phyloP scores from a whole-genome alignment of 1,284 basidiomycete genomes.

The Pseudozyma tsukubaensis region DNA sequence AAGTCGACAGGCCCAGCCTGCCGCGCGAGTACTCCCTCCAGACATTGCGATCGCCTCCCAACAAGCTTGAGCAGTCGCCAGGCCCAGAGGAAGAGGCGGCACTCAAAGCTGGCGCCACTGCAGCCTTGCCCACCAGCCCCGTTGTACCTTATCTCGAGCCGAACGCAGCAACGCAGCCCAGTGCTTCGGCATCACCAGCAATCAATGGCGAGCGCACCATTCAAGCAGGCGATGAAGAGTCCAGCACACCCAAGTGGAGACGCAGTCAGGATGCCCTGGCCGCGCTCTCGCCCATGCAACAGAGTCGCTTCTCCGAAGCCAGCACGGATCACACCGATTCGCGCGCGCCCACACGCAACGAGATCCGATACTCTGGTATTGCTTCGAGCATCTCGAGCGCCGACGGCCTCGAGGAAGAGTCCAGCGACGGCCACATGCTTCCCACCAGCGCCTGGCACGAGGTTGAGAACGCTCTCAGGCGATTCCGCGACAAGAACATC shows the following conservation, averaged over 20 bases:
- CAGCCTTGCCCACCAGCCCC: conserved; percentile 17
- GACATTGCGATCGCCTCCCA: conserved; percentile 31
- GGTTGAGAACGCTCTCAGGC: conserved; percentile 53
- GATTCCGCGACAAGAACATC: conserved; percentile 47
- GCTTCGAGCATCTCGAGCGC: conserved; percentile 38
- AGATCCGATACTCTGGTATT: conserved; percentile 33
- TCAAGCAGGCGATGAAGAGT: conserved; percentile 16
- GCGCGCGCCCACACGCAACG: conserved; percentile 41
- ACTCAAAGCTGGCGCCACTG: conserved; percentile 31
- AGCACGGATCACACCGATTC: conserved; percentile 48
- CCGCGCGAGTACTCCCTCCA: conserved; percentile 35
- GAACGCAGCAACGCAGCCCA: not conserved
- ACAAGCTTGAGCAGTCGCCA: conserved; percentile 36
- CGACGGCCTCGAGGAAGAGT: conserved; percentile 42
- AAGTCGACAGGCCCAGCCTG: conserved; percentile 10
- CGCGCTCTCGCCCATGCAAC: conserved; percentile 32
- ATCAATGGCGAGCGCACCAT: conserved; percentile 33
- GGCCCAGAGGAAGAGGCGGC: conserved; percentile 36
- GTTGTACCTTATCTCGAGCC: not conserved
- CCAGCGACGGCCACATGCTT: conserved; percentile 50
- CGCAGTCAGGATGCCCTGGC: conserved; percentile 26
- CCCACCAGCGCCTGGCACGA: conserved; percentile 62
- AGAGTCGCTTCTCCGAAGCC: conserved; percentile 52
- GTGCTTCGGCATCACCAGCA: conserved; percentile 4
- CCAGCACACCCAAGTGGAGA: conserved; percentile 21